Conservation (phyloP, 2,329 filamentous ascomycete genomes). For the Basipetospora chlamydospora region DNA sequence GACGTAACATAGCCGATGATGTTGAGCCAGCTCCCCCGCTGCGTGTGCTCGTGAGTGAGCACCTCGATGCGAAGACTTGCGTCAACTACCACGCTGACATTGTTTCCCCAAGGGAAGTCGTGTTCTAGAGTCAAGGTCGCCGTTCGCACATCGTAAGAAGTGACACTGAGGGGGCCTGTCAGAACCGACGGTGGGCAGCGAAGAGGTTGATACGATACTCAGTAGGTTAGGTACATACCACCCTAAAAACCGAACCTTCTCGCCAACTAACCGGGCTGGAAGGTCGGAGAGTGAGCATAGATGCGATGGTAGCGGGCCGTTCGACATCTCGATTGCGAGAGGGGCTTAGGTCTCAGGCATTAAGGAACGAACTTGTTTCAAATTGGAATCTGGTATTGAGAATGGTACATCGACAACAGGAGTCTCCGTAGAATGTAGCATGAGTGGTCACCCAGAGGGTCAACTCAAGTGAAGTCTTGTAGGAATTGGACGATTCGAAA, state of each 20-base stretch:
- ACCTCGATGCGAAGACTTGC: conserved; percentile 55
- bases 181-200: background rate
- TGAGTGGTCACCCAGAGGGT: too few species aligned
- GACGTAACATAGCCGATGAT: conserved; percentile 62
- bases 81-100: conserved; percentile 47
- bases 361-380: background rate
- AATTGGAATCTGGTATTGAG: background rate
- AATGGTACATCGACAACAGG: too few species aligned
- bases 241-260: conserved; percentile 85
- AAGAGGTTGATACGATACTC: background rate
- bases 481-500: too few species aligned
- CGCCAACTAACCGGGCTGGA: conserved; percentile 31
- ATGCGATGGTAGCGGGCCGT: conserved; percentile 47
- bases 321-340: conserved; percentile 25
- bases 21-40: conserved; percentile 77
- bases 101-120: conserved; percentile 35
- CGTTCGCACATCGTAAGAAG: conserved; percentile 32
- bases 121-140: conserved; percentile 57
- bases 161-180: conserved; percentile 26
- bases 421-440: too few species aligned
- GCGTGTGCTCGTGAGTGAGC: conserved; percentile 47
- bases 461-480: too few species aligned
- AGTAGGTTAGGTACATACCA: conserved; percentile 56
- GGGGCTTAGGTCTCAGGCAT: background rate
- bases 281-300: conserved; percentile 52